A percentile compares a stretch with the other conserved stretches of the same genome.
Evolutionary conservation across 257 asterid genomes (phyloP).

Genomic region (Solanum megistacrolobum): DNA sequence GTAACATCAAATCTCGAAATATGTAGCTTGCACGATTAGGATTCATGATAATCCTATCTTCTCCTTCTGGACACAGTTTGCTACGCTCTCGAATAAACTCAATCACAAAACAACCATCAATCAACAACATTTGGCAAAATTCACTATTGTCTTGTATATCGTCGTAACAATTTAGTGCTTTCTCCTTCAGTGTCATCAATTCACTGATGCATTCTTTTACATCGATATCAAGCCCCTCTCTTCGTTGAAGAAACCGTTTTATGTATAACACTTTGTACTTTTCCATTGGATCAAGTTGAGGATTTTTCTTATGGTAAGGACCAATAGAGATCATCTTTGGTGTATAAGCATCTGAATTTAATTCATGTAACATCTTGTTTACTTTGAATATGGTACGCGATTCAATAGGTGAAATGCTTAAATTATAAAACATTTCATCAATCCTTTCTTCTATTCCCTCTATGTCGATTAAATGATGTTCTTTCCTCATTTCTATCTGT

Average conservation of each 20-base stretch:
- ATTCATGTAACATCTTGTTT: background rate
- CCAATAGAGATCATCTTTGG: constrained; percentile 10
- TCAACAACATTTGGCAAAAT: background rate
- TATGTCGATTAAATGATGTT: too few relatives aligned
- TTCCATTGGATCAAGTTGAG: background rate
- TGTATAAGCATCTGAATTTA: background rate
- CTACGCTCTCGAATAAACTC: background rate
- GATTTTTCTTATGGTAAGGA: background rate
- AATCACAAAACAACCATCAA: constrained; percentile 11
- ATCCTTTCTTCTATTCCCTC: background rate
- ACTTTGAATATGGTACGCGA: background rate
- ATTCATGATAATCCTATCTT: background rate
- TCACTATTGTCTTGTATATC: background rate
- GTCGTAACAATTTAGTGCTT: background rate
- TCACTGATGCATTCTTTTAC: background rate
- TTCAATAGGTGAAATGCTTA: background rate
- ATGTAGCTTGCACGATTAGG: background rate
- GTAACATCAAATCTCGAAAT: background rate
- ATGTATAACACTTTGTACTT: background rate
- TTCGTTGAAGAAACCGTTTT: background rate
- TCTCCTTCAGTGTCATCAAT: too few relatives aligned
- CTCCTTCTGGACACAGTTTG: background rate
- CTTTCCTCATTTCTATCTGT: too few relatives aligned
- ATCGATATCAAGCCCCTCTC: background rate
- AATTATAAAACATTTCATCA: too few relatives aligned